Conservation (phyloP, 164 flowering plant genomes). For the Aristolochia fimbriata region DNA sequence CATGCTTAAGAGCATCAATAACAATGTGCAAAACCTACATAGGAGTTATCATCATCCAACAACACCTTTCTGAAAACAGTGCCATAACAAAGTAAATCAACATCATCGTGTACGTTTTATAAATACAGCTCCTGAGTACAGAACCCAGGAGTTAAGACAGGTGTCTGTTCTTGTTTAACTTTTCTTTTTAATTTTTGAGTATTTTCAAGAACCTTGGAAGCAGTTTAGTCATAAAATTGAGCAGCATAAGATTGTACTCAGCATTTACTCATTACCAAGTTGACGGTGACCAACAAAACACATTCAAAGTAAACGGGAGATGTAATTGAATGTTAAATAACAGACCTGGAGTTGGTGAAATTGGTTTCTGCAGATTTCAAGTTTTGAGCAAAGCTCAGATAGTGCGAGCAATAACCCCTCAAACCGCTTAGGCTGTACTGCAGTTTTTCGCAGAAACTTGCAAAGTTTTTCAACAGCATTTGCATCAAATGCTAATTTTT, state of each 20-base stretch:
- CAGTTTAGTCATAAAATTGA: too few species aligned
- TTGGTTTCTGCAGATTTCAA: slow-evolving; percentile 70
- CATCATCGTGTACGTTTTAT: too few species aligned
- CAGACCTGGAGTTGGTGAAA: slow-evolving; percentile 61
- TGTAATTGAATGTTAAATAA: background rate
- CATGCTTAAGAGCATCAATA: slow-evolving; percentile 52
- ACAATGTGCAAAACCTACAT: slow-evolving; percentile 51
- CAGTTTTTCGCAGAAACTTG: slow-evolving; percentile 29
- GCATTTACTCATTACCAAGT: background rate
- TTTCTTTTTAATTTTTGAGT: too few species aligned
- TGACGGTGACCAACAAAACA: background rate
- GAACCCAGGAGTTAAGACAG: too few species aligned
- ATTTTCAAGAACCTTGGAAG: too few species aligned
- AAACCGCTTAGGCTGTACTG: slow-evolving; percentile 35
- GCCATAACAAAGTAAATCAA: background rate
- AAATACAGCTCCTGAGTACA: too few species aligned
- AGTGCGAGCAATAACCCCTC: slow-evolving; percentile 66
- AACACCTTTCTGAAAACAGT: background rate
- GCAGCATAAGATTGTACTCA: too few species aligned
- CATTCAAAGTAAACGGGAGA: too few species aligned
- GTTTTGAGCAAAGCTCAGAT: slow-evolving; percentile 71
- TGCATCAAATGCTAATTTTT: slow-evolving; percentile 62
- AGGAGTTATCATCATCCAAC: background rate
- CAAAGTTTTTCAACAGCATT: slow-evolving; percentile 58
- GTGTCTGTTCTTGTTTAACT: too few species aligned